A percentile compares a stretch with the other conserved stretches of the same genome.
phyloP scores from a whole-genome alignment of 1,284 basidiomycete genomes.

The Naganishia sp. region DNA sequence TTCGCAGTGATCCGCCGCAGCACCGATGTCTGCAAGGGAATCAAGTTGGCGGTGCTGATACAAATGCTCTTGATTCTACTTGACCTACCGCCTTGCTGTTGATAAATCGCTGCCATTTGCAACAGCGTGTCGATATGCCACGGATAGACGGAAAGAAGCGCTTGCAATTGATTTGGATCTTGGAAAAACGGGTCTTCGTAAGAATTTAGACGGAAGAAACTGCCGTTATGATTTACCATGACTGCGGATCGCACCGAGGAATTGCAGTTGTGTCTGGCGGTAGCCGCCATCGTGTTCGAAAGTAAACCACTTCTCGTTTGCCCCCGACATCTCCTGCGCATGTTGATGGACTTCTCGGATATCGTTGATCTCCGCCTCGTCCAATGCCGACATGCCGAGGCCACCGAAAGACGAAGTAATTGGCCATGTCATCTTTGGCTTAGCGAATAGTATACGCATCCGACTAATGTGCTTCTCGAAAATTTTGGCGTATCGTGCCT shows the following conservation, averaged over 20 bases:
- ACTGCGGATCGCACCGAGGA: constrained; percentile 74
- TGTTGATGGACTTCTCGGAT: constrained; percentile 30
- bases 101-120: constrained; percentile 73
- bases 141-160: constrained; percentile 56
- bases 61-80: background rate
- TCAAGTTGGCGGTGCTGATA: too few relatives aligned
- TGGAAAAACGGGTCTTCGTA: background rate
- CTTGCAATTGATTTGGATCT: constrained; percentile 58
- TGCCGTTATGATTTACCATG: constrained; percentile 62
- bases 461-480: constrained; percentile 42
- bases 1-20: constrained; percentile 80
- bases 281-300: constrained; percentile 82
- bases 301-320: constrained; percentile 75
- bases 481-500: constrained; percentile 32
- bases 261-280: constrained; percentile 73
- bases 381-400: constrained; percentile 64
- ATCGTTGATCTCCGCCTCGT: constrained; percentile 60
- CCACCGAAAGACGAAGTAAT: constrained; percentile 58
- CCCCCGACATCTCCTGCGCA: constrained; percentile 24
- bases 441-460: constrained; percentile 37
- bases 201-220: background rate
- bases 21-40: constrained; percentile 66
- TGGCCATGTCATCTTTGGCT: constrained; percentile 49
- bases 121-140: constrained; percentile 91
- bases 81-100: constrained; percentile 73